phyloP scores from a whole-genome alignment of 768 basidiomycete genomes.

The Auricularia auricula-judae region DNA sequence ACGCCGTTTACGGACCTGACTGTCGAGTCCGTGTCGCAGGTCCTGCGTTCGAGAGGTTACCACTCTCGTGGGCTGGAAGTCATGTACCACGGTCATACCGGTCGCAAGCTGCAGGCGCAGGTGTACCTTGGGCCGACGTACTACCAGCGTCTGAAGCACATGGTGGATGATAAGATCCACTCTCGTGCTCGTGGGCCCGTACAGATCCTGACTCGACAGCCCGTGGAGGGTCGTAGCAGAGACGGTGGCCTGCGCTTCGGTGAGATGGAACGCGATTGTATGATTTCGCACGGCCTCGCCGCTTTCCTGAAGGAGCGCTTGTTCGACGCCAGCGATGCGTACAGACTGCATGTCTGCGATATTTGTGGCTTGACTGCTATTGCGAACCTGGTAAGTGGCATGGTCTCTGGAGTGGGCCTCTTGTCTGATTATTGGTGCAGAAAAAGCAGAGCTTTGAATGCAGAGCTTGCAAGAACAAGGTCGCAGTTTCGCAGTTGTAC shows the following conservation, averaged over 20 bases:
- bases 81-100: conserved; percentile 98
- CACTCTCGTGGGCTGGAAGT: conserved; percentile 95
- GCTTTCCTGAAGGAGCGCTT: conserved; percentile 96
- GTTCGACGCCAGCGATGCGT: conserved; percentile 87
- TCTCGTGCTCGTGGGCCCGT: conserved; percentile 95
- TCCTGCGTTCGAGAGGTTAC: conserved; percentile 82
- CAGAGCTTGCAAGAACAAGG: conserved; percentile 95
- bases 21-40: conserved; percentile 92
- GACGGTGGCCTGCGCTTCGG: conserved; percentile 99
- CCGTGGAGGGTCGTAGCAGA: conserved; percentile 96
- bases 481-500: conserved; percentile 80
- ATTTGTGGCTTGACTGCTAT: conserved; percentile 96
- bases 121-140: conserved; percentile 98
- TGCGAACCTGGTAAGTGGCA: conserved; percentile 70
- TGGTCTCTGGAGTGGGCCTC: not conserved
- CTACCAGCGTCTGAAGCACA: conserved; percentile 97
- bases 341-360: conserved; percentile 91
- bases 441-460: conserved; percentile 99
- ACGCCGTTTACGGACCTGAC: conserved; percentile 98
- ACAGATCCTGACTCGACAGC: conserved; percentile 94
- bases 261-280: conserved; percentile 99
- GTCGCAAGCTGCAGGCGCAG: conserved; percentile 95
- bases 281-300: conserved; percentile 99
- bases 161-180: conserved; percentile 99
- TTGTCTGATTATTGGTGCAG: conserved; percentile 21